A percentile compares a stretch with the other conserved stretches of the same genome.
Conservation (phyloP, 1,284 basidiomycete genomes). For the Ceratobasidium papillatum region DNA sequence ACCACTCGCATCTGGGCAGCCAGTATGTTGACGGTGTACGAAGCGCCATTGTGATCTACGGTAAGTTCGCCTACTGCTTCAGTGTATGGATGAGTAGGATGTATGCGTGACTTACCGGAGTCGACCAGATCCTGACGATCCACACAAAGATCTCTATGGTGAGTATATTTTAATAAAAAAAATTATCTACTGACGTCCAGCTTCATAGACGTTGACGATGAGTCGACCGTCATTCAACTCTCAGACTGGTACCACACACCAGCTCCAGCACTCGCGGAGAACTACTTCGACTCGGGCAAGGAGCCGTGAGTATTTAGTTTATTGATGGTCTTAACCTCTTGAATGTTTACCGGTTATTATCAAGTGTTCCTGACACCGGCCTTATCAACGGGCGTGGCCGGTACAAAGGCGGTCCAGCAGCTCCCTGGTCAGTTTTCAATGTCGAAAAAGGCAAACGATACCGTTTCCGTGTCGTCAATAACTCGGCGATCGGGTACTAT, state of each 20-base stretch:
- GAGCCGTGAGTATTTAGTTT: conserved; percentile 43
- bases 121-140: conserved; percentile 20
- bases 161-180: neutral
- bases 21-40: conserved; percentile 41
- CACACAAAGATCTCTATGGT: conserved; percentile 30
- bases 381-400: conserved; percentile 14
- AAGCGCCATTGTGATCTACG: conserved; percentile 48
- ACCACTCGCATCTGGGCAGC: conserved; percentile 45
- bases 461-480: conserved; percentile 2
- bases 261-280: conserved; percentile 44
- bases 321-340: no score
- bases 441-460: neutral
- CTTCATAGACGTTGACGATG: conserved; percentile 35
- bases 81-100: conserved; percentile 46
- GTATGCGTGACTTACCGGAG: neutral
- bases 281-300: conserved; percentile 23
- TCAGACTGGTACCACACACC: conserved; percentile 57
- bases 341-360: neutral
- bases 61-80: conserved; percentile 45
- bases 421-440: neutral
- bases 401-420: neutral
- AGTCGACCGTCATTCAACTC: conserved; percentile 53
- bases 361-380: conserved; percentile 16
- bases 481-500: neutral
- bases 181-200: neutral